Evolutionary conservation across 768 basidiomycete species (phyloP).

Genomic region (Tephrocybe sp.): DNA sequence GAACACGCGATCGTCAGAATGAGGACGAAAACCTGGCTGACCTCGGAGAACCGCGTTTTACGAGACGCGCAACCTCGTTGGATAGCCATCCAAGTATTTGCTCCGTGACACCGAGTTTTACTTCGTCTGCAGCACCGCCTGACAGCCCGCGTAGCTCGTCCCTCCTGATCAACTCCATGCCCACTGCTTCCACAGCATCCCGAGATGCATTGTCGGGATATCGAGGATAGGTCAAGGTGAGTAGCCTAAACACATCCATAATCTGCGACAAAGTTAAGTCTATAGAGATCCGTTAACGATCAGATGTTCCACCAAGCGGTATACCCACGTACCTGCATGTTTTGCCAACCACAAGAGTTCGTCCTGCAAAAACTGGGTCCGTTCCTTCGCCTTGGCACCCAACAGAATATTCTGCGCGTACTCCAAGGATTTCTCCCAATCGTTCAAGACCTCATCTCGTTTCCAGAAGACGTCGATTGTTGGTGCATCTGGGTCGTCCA

Average conservation of each 20-base stretch:
- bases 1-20: not conserved
- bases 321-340: constrained; percentile 51
- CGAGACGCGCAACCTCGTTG: constrained; percentile 60
- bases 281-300: constrained; percentile 23
- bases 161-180: constrained; percentile 59
- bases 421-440: constrained; percentile 57
- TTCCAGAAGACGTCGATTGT: constrained; percentile 42
- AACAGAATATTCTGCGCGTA: constrained; percentile 53
- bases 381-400: constrained; percentile 50
- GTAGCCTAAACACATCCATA: constrained; percentile 69
- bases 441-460: constrained; percentile 47
- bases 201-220: constrained; percentile 75
- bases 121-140: constrained; percentile 38
- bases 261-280: constrained; percentile 61
- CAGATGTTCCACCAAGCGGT: constrained; percentile 7
- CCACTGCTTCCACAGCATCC: constrained; percentile 69
- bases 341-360: constrained; percentile 57
- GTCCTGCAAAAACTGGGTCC: constrained; percentile 62
- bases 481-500: constrained; percentile 31
- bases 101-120: constrained; percentile 61
- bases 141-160: constrained; percentile 54
- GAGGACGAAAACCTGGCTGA: constrained; percentile 27
- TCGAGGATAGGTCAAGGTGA: constrained; percentile 76
- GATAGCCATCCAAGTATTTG: constrained; percentile 77
- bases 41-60: constrained; percentile 56